phyloP scores from a whole-genome alignment of 2,329 filamentous ascomycete genomes.

The Ascochyta viciae-villosae region DNA sequence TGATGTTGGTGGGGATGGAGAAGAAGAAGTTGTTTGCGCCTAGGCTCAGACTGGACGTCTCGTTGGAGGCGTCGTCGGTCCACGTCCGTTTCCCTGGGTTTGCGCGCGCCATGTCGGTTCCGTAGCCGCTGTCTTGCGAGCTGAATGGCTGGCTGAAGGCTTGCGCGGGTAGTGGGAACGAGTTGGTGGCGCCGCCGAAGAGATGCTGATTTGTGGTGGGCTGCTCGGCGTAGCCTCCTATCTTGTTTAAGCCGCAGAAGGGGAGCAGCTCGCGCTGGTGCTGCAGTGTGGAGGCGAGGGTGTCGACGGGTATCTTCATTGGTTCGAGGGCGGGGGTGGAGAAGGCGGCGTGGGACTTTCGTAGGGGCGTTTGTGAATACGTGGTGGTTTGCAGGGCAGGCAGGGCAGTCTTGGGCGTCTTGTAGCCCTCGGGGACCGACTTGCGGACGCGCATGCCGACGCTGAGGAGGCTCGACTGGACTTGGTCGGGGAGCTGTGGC shows the following conservation, averaged over 20 bases:
- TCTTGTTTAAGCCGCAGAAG: conserved; percentile 80
- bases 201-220: conserved; percentile 50
- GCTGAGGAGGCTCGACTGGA: conserved; percentile 84
- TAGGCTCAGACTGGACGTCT: conserved; percentile 27
- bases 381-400: conserved; percentile 37
- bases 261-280: conserved; percentile 71
- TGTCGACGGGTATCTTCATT: conserved; percentile 11
- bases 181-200: conserved; percentile 44
- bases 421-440: conserved; percentile 91
- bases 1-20: conserved; percentile 26
- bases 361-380: conserved; percentile 3
- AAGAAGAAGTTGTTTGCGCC: conserved; percentile 33
- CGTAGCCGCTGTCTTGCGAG: conserved; percentile 40
- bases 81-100: conserved; percentile 53
- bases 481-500: conserved; percentile 66
- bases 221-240: conserved; percentile 72
- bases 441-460: conserved; percentile 97
- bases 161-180: conserved; percentile 43
- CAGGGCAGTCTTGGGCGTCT: conserved; percentile 65
- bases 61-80: conserved; percentile 45
- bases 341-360: conserved; percentile 7
- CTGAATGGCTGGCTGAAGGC: conserved; percentile 44
- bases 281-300: conserved; percentile 21
- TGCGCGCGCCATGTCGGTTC: conserved; percentile 31
- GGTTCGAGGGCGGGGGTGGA: conserved; percentile 20